Evolutionary conservation across 306 rosid genomes (phyloP).

Genomic region (Prunus davidiana): DNA sequence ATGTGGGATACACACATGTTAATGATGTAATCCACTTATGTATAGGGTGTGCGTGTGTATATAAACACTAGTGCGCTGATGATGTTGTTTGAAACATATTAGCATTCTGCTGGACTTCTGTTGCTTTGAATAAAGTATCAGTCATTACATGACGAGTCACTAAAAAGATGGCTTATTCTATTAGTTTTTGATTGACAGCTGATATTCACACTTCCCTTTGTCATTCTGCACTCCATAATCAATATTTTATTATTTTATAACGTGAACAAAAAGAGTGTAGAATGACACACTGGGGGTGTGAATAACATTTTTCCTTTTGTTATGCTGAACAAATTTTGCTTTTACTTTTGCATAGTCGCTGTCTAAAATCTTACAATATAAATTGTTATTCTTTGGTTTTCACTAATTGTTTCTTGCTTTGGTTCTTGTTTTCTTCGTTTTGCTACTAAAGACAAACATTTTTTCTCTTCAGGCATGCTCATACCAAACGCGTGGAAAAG

Average conservation of each 20-base stretch:
- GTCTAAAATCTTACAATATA: neutral
- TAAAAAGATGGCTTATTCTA: neutral
- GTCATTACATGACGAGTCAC: neutral
- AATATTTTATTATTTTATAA: neutral
- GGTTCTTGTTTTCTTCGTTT: neutral
- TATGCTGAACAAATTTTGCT: neutral
- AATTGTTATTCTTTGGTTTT: neutral
- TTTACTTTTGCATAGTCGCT: neutral
- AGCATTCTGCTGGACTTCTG: neutral
- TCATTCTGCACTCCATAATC: neutral
- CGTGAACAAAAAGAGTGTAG: neutral
- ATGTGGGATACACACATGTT: neutral
- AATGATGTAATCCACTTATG: neutral
- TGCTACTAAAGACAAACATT: slow-evolving; percentile 4
- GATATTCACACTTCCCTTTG: neutral
- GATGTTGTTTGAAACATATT: neutral
- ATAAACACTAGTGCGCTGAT: neutral
- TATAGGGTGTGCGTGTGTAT: neutral
- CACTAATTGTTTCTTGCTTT: neutral
- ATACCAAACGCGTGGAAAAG: slow-evolving; percentile 38
- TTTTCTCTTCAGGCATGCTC: slow-evolving; percentile 40
- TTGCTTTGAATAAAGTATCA: neutral
- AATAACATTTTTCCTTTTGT: neutral
- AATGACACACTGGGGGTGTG: neutral
- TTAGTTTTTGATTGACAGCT: neutral